Percentiles rank a stretch among this genome's conserved stretches.
Evolutionary conservation across 768 basidiomycete genomes (phyloP).

Genomic region (Hygrocybe coccinea): DNA sequence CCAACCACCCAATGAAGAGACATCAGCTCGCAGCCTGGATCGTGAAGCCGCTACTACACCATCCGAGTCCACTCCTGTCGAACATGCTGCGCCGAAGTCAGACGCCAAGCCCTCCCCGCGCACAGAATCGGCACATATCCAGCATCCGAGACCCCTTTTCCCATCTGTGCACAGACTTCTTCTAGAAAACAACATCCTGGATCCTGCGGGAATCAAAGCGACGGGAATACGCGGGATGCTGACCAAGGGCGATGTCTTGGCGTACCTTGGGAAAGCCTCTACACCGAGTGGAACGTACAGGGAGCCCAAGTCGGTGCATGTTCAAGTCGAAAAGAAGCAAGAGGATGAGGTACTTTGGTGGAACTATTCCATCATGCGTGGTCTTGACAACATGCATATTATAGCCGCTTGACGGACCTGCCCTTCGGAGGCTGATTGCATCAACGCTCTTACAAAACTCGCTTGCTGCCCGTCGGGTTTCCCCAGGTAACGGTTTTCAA

Average conservation of each 20-base stretch:
- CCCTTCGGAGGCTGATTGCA: slow-evolving; percentile 63
- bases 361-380: slow-evolving; percentile 36
- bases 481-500: slow-evolving; percentile 35
- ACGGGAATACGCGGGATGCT: slow-evolving; percentile 91
- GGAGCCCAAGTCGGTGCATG: slow-evolving; percentile 32
- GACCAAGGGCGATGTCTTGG: slow-evolving; percentile 92
- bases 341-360: slow-evolving; percentile 25
- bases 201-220: slow-evolving; percentile 69
- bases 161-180: slow-evolving; percentile 87
- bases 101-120: slow-evolving; percentile 17
- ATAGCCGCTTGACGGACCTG: slow-evolving; percentile 56
- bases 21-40: slow-evolving; percentile 27
- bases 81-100: slow-evolving; percentile 25
- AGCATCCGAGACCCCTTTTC: slow-evolving; percentile 70
- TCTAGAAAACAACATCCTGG: slow-evolving; percentile 53
- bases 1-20: slow-evolving; percentile 51
- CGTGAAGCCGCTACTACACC: slow-evolving; percentile 24
- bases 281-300: slow-evolving; percentile 73
- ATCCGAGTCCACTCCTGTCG: slow-evolving; percentile 22
- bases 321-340: slow-evolving; percentile 22
- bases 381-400: background rate
- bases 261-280: slow-evolving; percentile 79
- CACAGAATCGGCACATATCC: slow-evolving; percentile 28
- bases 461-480: slow-evolving; percentile 42
- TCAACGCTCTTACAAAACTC: slow-evolving; percentile 54